Base-by-base conservation (phyloP, 768 basidiomycete species). In the Suillus subalutaceus region DNA sequence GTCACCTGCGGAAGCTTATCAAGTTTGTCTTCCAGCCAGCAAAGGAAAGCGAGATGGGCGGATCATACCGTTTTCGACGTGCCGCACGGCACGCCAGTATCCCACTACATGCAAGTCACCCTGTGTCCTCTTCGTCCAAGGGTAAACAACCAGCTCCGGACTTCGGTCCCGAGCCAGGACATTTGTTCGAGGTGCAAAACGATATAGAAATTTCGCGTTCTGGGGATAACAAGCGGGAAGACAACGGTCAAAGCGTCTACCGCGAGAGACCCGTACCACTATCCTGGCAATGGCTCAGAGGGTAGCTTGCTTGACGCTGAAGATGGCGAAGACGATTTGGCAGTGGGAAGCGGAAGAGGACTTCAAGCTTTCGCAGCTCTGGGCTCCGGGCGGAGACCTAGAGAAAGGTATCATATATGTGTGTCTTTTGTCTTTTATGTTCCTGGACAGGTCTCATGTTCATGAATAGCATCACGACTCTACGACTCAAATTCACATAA, bases 311-410 rank as follows among this genome's bases (percentile, higher is more conserved):
- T 76, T 68, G 66, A 75, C 35, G 72, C 74, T 2, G 72, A 72
- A n/a, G 69, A 73, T 0, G 78, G 78, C 1, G 80, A 78, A 44
- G 79, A 82, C 0, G 82, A 82, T 79, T 10, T 90, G 89, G 86
- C 82, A 79, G 50, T 92, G 90, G 90, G 84, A 87, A 61, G 84
- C 86, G 3, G 91, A 92, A 71, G 88, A 90, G 70, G 90, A 90
- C 67, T 83, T 85, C 58, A 84, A 84, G 0, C 73, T 92, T 16
- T 81, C 73, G 9, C 84, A 87, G 70, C 85, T 85, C 5, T 92
- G 90, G 88, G 81, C 83, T 0, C 75, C 79, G 5, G 76, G 78
- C 0, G 77, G 77, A 2, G 81, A 81, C 57, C 81, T 78, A 8
- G 65, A 73, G 43, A 66, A 84, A 13, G 90, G 82, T 1, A 84